Evolutionary conservation across 2,329 filamentous ascomycete genomes (phyloP), one percentile per base, ranked within the genome.

Genomic region (Diplodia mutila): DNA sequence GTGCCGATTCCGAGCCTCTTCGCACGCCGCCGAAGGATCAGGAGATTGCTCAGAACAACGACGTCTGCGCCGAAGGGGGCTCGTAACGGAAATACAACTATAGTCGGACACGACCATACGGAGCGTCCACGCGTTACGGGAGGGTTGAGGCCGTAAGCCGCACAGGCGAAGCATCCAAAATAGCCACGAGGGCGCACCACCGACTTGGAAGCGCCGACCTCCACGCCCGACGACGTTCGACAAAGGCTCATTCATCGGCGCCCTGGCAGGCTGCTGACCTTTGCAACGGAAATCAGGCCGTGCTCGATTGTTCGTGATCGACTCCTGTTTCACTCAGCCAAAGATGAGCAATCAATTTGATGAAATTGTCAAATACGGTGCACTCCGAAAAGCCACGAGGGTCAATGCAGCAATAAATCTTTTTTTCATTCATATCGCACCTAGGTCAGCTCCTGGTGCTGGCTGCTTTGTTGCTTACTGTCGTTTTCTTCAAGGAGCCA

Each of bases 241-340:
- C 27, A 21, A 49, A 34, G 21, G 27, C 32, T 55, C 12, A 29
- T 32, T 21, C 23, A 16, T 32, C 11, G 23, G 25, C 23, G 55
- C 55, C 23, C 55, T 48, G 39, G 25, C 21, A n/a, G 25, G 29
- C 39, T 32, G 27, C 46, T 51, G 42, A 46, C 9, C 42, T 63
- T 34, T 63, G 59, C 46, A 42, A 14, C 42, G 46, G 29, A 25
- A 23, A 63, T 63, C 59, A 51, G 29, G 59, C 25, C 27, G 46
- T 51, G 59, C 42, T 63, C 51, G 59, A 51, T 63, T 63, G 59
- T 51, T 51, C 59, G 59, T 39, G 59, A 63, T 63, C 42, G 59
- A 51, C 59, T 63, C 59, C 59, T 63, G 59, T 63, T 37, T 63
- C 59, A 63, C 59, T 63, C 49, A n/a, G 8, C 12, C 25, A 12